A percentile compares a stretch with the other conserved stretches of the same genome.
Evolutionary conservation across 2,329 filamentous ascomycete genomes (phyloP).

Genomic region (Chaetomiaceae sp.): DNA sequence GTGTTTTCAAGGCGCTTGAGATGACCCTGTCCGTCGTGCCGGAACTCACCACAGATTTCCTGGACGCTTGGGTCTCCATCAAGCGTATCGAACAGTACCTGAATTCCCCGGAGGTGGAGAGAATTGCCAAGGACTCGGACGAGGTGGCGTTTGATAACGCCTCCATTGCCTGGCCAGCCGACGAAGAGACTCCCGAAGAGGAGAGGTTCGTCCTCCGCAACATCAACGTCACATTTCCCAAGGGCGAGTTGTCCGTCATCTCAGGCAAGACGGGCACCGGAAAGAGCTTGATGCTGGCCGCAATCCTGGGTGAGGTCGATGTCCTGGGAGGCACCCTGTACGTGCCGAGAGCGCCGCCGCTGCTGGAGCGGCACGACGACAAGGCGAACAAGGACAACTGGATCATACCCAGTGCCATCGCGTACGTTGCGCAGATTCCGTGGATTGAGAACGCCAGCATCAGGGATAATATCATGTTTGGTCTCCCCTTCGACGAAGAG

Average conservation of each 20-base stretch:
- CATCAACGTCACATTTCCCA: constrained; percentile 60
- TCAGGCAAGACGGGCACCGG: constrained; percentile 73
- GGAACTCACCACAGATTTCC: constrained; percentile 61
- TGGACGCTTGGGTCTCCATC: constrained; percentile 69
- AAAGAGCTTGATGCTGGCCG: constrained; percentile 67
- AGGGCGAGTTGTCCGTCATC: constrained; percentile 64
- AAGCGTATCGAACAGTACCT: constrained; percentile 68
- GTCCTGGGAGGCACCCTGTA: constrained; percentile 57
- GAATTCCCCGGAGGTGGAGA: constrained; percentile 55
- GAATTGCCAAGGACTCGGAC: constrained; percentile 48
- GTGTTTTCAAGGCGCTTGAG: constrained; percentile 69
- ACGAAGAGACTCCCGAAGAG: constrained; percentile 50
- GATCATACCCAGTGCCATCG: constrained; percentile 63
- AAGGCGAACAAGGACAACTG: constrained; percentile 60
- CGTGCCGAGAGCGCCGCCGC: constrained; percentile 43
- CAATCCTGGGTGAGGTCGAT: constrained; percentile 70
- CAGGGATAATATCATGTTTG: constrained; percentile 72
- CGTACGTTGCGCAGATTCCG: constrained; percentile 72
- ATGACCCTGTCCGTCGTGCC: constrained; percentile 64
- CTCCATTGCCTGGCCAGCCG: constrained; percentile 68
- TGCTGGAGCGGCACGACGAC: constrained; percentile 52
- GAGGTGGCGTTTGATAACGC: constrained; percentile 61
- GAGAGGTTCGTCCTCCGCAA: constrained; percentile 60
- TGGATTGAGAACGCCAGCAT: constrained; percentile 83
- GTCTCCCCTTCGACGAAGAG: constrained; percentile 60